phyloP scores from a whole-genome alignment of 2,329 filamentous ascomycete species.

The Paraphoma chrysanthemicola region DNA sequence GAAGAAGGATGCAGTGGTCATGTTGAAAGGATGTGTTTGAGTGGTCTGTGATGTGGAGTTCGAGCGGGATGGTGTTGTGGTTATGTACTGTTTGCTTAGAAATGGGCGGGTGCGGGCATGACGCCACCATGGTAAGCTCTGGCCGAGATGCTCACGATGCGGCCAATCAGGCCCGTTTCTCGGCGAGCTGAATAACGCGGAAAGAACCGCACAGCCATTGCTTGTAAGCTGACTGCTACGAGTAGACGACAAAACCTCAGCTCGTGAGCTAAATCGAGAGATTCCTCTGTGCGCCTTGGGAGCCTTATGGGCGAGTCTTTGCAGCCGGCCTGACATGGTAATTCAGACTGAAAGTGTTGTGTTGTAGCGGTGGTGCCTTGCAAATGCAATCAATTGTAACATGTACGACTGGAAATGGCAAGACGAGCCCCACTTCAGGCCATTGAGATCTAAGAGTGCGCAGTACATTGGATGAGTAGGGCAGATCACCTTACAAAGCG shows the following conservation, averaged over 20 bases:
- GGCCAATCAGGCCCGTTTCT: slow-evolving; percentile 21
- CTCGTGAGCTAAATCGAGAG: background rate
- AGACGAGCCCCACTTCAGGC: too few relatives aligned
- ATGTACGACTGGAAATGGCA: too few relatives aligned
- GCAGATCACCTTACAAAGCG: too few relatives aligned
- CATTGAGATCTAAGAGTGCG: too few relatives aligned
- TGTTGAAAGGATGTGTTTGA: slow-evolving; percentile 40
- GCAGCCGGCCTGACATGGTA: background rate
- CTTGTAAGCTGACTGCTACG: background rate
- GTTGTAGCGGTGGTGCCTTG: too few relatives aligned
- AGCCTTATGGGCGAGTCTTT: background rate
- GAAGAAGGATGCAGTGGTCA: slow-evolving; percentile 66
- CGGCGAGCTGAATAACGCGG: background rate
- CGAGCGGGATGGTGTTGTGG: slow-evolving; percentile 1
- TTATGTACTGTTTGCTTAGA: slow-evolving; percentile 28
- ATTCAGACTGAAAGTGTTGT: too few relatives aligned
- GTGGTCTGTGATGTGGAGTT: background rate
- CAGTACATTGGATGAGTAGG: too few relatives aligned
- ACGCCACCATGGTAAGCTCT: slow-evolving; percentile 20
- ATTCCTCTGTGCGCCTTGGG: background rate
- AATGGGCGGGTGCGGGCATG: slow-evolving; percentile 21
- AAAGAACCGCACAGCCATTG: background rate
- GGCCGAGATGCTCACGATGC: slow-evolving; percentile 15
- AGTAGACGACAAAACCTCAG: background rate
- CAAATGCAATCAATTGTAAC: too few relatives aligned